Conservation (phyloP, 129 eudicot species). For the Dittrichia graveolens region DNA sequence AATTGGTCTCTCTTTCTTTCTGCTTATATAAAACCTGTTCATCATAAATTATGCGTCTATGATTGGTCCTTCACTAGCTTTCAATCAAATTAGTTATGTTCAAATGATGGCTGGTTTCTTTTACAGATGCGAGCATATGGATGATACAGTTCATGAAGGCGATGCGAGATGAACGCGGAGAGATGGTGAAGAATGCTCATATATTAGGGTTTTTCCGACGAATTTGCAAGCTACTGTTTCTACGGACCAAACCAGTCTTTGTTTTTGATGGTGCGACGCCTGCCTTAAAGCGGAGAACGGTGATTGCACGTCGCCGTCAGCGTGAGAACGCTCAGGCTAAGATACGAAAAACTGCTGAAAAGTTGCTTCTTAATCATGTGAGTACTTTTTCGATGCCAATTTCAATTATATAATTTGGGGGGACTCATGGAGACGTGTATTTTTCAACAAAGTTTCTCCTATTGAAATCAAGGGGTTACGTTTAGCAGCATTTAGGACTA, state of each 20-base stretch:
- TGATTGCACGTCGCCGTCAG: conserved; percentile 77
- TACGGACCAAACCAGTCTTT: conserved; percentile 81
- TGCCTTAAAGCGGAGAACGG: conserved; percentile 79
- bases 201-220: conserved; percentile 85
- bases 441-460: not conserved
- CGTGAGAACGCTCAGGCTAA: conserved; percentile 91
- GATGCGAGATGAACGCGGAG: conserved; percentile 94
- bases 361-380: conserved; percentile 80
- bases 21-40: not conserved
- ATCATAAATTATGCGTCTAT: not conserved
- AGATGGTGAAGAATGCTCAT: conserved; percentile 93
- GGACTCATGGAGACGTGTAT: too few relatives aligned
- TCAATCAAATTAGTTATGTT: not conserved
- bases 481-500: not conserved
- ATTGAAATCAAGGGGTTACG: not conserved
- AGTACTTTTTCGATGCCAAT: conserved; percentile 6
- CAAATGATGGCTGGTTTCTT: conserved; percentile 4
- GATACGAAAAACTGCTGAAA: conserved; percentile 85
- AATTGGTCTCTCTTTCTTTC: conserved; percentile 47
- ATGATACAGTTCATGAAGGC: conserved; percentile 96
- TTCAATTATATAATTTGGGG: not conserved
- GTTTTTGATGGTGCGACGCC: conserved; percentile 89
- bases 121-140: conserved; percentile 95
- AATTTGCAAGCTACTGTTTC: conserved; percentile 79
- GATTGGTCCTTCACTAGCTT: not conserved